A percentile compares a stretch with the other conserved stretches of the same genome.
phyloP scores from a whole-genome alignment of 805 yeast genomes.

The Helenozyma baotianmanensis region DNA sequence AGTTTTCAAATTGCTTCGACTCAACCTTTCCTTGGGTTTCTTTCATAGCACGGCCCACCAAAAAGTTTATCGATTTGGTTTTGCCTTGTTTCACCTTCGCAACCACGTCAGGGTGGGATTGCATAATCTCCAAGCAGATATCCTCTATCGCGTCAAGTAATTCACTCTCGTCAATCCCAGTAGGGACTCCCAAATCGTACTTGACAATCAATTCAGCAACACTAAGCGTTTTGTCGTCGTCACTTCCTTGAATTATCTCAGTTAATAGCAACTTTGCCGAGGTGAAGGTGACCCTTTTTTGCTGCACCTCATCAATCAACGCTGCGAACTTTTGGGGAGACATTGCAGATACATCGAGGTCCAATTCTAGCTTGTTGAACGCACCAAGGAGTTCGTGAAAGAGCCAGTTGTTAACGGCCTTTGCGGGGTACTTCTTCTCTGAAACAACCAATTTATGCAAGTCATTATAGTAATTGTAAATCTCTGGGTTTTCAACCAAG shows the following conservation, averaged over 20 bases:
- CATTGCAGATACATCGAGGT: conserved; percentile 23
- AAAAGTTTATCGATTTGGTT: conserved; percentile 63
- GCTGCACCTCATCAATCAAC: conserved; percentile 47
- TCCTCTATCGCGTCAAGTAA: conserved; percentile 29
- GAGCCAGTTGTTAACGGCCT: conserved; percentile 68
- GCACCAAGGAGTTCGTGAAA: conserved; percentile 77
- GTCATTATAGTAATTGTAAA: conserved; percentile 50
- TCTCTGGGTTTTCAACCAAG: conserved; percentile 45
- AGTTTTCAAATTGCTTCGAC: conserved; percentile 26
- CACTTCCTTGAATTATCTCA: conserved; percentile 52
- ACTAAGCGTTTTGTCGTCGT: conserved; percentile 23
- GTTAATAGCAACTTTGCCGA: conserved; percentile 64
- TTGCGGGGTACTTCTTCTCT: conserved; percentile 22
- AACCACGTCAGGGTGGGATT: conserved; percentile 50
- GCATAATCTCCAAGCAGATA: conserved; percentile 44
- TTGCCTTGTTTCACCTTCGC: conserved; percentile 53
- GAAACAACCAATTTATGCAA: conserved; percentile 28
- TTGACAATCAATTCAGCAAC: conserved; percentile 48
- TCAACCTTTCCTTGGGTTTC: conserved; percentile 60
- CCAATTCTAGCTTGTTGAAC: conserved; percentile 46
- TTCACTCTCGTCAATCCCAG: conserved; percentile 26
- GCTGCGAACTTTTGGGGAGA: conserved; percentile 47
- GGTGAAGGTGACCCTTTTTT: conserved; percentile 50
- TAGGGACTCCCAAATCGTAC: conserved; percentile 42
- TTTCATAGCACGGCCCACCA: conserved; percentile 85